Evolutionary conservation across 352 stramenopile genomes (phyloP).

Genomic region (Blastocystis sp.): DNA sequence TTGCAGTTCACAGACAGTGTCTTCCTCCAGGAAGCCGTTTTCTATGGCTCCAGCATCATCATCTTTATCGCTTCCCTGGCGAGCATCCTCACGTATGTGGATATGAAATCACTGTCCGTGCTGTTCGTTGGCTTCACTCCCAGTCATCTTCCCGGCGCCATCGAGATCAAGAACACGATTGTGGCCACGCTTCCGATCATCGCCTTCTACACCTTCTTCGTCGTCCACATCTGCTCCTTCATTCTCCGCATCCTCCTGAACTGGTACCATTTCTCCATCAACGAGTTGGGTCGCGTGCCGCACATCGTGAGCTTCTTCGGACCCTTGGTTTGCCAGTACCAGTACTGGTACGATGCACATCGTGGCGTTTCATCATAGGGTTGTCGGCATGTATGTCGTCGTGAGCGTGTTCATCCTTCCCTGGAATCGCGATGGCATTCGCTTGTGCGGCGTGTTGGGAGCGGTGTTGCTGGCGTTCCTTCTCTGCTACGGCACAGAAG

Average conservation of each 20-base stretch:
- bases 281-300: constrained; percentile 20
- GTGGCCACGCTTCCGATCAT: neutral
- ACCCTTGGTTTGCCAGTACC: constrained; percentile 50
- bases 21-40: constrained; percentile 29
- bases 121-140: neutral
- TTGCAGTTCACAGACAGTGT: neutral
- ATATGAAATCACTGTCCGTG: neutral
- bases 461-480: constrained; percentile 1
- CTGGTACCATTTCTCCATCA: constrained; percentile 60
- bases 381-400: constrained; percentile 38
- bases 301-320: constrained; percentile 33
- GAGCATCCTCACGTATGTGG: constrained; percentile 46
- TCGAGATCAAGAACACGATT: neutral
- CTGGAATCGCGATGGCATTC: constrained; percentile 18
- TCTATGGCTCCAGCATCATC: constrained; percentile 23
- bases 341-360: constrained; percentile 29
- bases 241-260: constrained; percentile 36
- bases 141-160: constrained; percentile 44
- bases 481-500: neutral
- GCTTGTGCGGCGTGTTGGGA: constrained; percentile 22
- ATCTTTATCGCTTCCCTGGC: constrained; percentile 6
- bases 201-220: constrained; percentile 1
- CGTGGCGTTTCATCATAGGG: neutral
- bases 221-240: constrained; percentile 21
- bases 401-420: constrained; percentile 20